phyloP scores from a whole-genome alignment of 2,329 filamentous ascomycete genomes.

The Hymenoscyphus repandus region DNA sequence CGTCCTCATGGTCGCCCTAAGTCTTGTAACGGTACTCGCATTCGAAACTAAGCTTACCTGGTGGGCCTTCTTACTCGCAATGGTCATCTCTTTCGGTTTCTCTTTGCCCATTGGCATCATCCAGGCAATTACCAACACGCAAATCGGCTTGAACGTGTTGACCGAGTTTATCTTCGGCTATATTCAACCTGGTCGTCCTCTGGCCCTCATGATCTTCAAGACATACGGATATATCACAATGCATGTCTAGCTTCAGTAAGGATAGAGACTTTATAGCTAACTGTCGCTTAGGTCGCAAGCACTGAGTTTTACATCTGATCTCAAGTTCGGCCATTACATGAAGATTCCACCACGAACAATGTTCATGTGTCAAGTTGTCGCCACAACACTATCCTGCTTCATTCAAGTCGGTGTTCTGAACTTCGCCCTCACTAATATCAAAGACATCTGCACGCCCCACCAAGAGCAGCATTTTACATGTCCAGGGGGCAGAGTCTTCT shows the following conservation, averaged over 20 bases:
- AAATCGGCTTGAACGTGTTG: conserved; percentile 67
- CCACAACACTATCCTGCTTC: conserved; percentile 54
- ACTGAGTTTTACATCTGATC: conserved; percentile 40
- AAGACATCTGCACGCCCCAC: conserved; percentile 53
- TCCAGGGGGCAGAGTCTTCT: conserved; percentile 48
- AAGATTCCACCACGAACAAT: conserved; percentile 32
- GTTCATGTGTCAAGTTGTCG: conserved; percentile 49
- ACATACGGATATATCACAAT: conserved; percentile 67
- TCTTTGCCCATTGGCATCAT: conserved; percentile 65
- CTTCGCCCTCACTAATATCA: conserved; percentile 55
- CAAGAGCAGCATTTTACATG: conserved; percentile 53
- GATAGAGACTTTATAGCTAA: not conserved
- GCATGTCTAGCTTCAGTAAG: conserved; percentile 52
- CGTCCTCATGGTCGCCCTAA: conserved; percentile 6
- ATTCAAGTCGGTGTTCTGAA: conserved; percentile 62
- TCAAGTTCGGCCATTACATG: conserved; percentile 49
- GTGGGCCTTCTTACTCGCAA: conserved; percentile 65
- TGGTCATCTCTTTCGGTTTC: conserved; percentile 59
- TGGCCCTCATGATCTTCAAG: conserved; percentile 76
- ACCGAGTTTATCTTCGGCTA: conserved; percentile 72
- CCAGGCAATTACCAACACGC: conserved; percentile 63
- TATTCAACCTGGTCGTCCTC: conserved; percentile 63
- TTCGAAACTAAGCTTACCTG: conserved; percentile 56
- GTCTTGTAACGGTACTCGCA: conserved; percentile 41
- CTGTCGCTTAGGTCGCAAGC: conserved; percentile 20